These are phyloP conservation scores for Urtica urens DNA, from an alignment of 306 rosid species.

Conservation along the genomic window DNA sequence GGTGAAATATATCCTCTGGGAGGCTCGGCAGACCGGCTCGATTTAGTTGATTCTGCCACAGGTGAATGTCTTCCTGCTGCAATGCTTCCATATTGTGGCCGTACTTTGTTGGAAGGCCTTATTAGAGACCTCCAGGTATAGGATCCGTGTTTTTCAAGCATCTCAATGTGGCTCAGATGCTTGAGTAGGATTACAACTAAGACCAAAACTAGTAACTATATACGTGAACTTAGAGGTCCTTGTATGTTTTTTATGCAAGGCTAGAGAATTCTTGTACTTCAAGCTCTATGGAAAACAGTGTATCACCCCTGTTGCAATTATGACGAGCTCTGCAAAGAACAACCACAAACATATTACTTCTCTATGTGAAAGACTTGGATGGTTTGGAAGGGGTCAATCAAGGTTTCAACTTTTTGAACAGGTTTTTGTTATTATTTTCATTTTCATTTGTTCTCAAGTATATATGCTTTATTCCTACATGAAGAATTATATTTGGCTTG, in stretches of 20 bases:
- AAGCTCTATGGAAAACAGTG: constrained; percentile 80
- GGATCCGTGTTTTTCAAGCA: constrained; percentile 20
- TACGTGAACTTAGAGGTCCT: background rate
- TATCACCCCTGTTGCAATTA: constrained; percentile 89
- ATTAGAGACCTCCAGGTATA: constrained; percentile 97
- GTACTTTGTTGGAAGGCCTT: constrained; percentile 94
- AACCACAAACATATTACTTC: constrained; percentile 60
- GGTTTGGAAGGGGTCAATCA: constrained; percentile 98
- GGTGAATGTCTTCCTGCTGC: constrained; percentile 99
- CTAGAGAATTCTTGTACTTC: constrained; percentile 91
- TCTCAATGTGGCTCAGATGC: constrained; percentile 9
- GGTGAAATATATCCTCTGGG: constrained; percentile 99
- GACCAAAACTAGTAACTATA: constrained; percentile 7
- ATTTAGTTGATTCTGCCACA: constrained; percentile 67
- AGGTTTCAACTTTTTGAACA: constrained; percentile 89
- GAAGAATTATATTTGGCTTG: no score
- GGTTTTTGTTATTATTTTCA: constrained; percentile 36
- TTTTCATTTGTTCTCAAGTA: constrained; percentile 14
- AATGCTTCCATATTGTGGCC: constrained; percentile 88
- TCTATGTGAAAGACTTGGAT: constrained; percentile 67
- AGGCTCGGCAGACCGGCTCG: constrained; percentile 96
- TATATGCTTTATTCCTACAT: constrained; percentile 18
- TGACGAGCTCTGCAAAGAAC: constrained; percentile 95
- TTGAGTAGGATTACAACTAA: constrained; percentile 13
- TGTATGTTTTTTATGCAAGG: constrained; percentile 39